Evolutionary conservation across 2,329 filamentous ascomycete species (phyloP), one percentile per base, ranked within the genome.

Genomic region (Mycogone perniciosa): DNA sequence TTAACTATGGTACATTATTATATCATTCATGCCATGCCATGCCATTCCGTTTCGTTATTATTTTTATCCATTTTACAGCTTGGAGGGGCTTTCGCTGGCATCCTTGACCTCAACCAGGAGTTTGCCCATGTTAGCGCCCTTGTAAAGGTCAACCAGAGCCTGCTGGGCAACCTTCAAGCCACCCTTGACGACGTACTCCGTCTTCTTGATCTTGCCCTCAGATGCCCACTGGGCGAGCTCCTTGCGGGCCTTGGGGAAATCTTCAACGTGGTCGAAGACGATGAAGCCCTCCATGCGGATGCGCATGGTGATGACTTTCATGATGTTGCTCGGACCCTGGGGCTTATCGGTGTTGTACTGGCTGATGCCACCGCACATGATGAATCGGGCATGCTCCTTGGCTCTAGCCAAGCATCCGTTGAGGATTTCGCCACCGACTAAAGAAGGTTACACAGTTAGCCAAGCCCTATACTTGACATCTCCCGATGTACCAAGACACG

Each of bases 281-380:
- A 90, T 84, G 67, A 91, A 90, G 0, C 85, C 85, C 68, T 85
- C 76, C 74, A 88, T 81, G 48, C 70, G 76, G 61, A 82, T 77
- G 53, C 80, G 69, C 73, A 80, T 80, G 5, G 69, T 64, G 40
- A 79, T 69, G 48, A 79, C 70, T 66, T 75, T 76, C 46, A 68
- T 64, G 60, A 79, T 75, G 62, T 80, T 77, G 59, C 72, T 77
- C 44, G 79, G 79, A 1, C 84, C 83, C 52, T 76, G 67, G 41
- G 76, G 75, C 37, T 73, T 74, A 20, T 72, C 64, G 7, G 71
- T 64, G 66, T 88, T 88, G 67, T 89, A 89, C 64, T 84, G 77
- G 62, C 77, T 82, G 68, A 89, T 88, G 57, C 67, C 75, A 44
- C 86, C 86, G 67, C 86, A 89, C 67, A 86, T 85, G 57, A 85